Conservation (phyloP, 31 red algal species). For the Bonnemaisonia californica region DNA sequence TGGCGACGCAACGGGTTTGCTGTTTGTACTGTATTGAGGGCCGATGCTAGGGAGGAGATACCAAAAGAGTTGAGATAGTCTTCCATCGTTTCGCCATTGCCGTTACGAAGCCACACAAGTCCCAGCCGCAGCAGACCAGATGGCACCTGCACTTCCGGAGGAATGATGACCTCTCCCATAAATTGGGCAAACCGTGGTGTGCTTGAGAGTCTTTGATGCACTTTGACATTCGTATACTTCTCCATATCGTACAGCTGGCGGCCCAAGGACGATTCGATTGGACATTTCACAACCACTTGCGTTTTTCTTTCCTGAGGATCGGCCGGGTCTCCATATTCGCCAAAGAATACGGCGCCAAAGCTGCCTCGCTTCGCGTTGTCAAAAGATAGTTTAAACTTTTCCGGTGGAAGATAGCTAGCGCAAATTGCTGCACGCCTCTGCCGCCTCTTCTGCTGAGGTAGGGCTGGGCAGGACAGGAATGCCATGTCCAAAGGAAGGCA, state of each 20-base stretch:
- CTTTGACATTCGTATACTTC: slow-evolving; percentile 59
- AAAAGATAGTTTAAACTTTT: slow-evolving; percentile 24
- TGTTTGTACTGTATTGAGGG: slow-evolving; percentile 3
- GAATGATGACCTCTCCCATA: slow-evolving; percentile 54
- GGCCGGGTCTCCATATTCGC: slow-evolving; percentile 42
- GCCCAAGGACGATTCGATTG: slow-evolving; percentile 35
- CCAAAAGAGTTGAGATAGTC: slow-evolving; percentile 33
- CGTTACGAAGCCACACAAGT: slow-evolving; percentile 63
- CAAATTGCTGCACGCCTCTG: neutral
- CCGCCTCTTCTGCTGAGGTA: neutral
- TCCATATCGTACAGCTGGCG: slow-evolving; percentile 72
- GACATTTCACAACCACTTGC: slow-evolving; percentile 74
- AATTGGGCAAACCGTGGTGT: slow-evolving; percentile 40
- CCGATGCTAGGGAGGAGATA: slow-evolving; percentile 23
- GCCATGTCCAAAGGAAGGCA: neutral
- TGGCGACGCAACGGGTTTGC: slow-evolving; percentile 26
- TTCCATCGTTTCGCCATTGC: slow-evolving; percentile 68
- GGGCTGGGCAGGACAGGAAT: neutral
- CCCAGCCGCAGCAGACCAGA: slow-evolving; percentile 50
- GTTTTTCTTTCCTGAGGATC: neutral
- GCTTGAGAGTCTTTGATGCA: slow-evolving; percentile 16
- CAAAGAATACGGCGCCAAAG: slow-evolving; percentile 69
- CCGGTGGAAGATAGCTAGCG: slow-evolving; percentile 19
- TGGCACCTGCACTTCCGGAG: neutral
- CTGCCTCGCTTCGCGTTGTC: slow-evolving; percentile 28